A percentile compares a stretch with the other conserved stretches of the same genome.
Evolutionary conservation across 1,284 basidiomycete species (phyloP).

Genomic region (Cryptococcus amylolentus): DNA sequence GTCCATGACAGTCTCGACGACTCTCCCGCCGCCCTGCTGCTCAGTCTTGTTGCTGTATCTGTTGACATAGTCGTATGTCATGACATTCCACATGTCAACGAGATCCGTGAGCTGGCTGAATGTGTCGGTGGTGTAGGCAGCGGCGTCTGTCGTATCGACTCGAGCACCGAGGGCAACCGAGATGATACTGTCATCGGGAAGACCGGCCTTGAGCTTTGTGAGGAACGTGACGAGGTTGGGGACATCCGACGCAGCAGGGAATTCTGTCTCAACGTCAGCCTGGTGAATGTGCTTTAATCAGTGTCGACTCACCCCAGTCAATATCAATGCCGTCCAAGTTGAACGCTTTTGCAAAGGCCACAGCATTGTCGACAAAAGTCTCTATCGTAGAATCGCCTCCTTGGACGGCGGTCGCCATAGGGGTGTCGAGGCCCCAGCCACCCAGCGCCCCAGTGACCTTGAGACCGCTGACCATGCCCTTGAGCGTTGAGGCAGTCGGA

Average conservation of each 20-base stretch:
- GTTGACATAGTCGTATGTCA: constrained; percentile 31
- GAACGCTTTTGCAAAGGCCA: constrained; percentile 8
- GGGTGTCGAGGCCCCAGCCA: constrained; percentile 22
- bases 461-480: constrained; percentile 6
- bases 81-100: constrained; percentile 32
- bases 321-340: constrained; percentile 28
- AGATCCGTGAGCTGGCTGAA: constrained; percentile 13
- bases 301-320: constrained; percentile 30
- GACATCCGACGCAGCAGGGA: constrained; percentile 8
- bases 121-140: constrained; percentile 10
- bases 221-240: constrained; percentile 13
- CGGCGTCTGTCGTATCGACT: constrained; percentile 6
- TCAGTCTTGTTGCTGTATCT: constrained; percentile 17
- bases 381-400: constrained; percentile 7
- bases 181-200: constrained; percentile 14
- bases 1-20: constrained; percentile 16
- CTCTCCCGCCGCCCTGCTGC: constrained; percentile 20
- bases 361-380: constrained; percentile 7
- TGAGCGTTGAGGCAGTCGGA: neutral
- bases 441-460: constrained; percentile 26
- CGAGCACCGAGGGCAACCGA: constrained; percentile 19
- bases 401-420: constrained; percentile 14
- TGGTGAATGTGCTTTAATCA: neutral
- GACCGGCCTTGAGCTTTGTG: constrained; percentile 6
- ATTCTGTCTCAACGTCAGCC: constrained; percentile 4